Conservation (phyloP, 192 early-diverging fungal species). For the Mortierella hygrophila region DNA sequence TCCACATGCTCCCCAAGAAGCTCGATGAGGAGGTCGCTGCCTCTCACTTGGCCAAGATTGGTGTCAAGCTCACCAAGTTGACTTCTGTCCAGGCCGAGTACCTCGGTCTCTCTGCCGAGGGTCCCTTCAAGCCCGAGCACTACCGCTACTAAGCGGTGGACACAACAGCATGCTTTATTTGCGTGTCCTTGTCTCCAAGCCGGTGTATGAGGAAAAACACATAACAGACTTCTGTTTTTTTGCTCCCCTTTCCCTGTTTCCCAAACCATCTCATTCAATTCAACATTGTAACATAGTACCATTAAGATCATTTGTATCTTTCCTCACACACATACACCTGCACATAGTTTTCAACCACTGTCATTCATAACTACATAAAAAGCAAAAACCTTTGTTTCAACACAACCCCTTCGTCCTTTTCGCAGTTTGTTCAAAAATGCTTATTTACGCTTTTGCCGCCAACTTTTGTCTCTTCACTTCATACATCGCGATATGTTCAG, state of each 20-base stretch:
- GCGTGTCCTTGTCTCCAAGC: not conserved
- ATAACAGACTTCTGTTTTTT: not conserved
- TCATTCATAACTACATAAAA: not conserved
- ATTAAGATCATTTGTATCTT: slow-evolving; percentile 10
- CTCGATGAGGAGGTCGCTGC: slow-evolving; percentile 98
- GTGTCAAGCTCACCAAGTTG: slow-evolving; percentile 92
- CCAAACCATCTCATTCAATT: not conserved
- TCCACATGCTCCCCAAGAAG: slow-evolving; percentile 99
- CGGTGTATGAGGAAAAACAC: slow-evolving; percentile 18
- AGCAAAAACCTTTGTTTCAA: slow-evolving; percentile 37
- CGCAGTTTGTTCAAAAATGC: not conserved
- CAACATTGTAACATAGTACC: slow-evolving; percentile 22
- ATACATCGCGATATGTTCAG: too few species aligned
- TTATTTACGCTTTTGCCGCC: not conserved
- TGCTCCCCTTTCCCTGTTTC: not conserved
- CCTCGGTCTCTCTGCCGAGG: slow-evolving; percentile 46
- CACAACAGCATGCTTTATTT: not conserved
- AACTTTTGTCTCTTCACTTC: not conserved
- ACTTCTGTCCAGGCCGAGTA: slow-evolving; percentile 14
- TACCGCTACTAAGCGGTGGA: slow-evolving; percentile 81
- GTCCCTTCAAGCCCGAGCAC: slow-evolving; percentile 96
- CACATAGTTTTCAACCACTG: slow-evolving; percentile 1
- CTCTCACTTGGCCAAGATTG: slow-evolving; percentile 94
- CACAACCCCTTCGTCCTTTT: not conserved
- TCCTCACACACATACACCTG: slow-evolving; percentile 3